Base-by-base conservation (phyloP, 495 filamentous ascomycete species). In the Pseudoneurospora amorphoporcata region DNA sequence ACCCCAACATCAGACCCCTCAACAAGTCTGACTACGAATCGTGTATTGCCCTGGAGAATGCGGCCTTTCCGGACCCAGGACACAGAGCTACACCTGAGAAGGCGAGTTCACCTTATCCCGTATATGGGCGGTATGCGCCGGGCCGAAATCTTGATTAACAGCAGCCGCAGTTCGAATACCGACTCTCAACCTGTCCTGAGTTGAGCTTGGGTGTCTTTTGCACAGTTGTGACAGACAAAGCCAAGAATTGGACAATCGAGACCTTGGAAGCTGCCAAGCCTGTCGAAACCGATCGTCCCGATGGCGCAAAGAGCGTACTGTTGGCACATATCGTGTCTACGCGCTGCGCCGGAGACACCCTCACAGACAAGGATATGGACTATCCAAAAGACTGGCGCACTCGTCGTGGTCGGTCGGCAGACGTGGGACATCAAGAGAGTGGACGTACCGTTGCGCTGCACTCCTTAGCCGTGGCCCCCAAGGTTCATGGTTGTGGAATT, bases 241-340 rank as follows among this genome's bases (percentile, higher is more conserved):
- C 82, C 74, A 75, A 78, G 75, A 82, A 83, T 76, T 81, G 82
- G 73, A 85, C 78, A 68, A 83, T 80, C 61, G 85, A 77, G 76
- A 92, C 84, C 72, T 82, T 86, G 17, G 74, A 76, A 68, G 79
- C 71, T 76, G 88, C 78, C 73, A 79, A 79, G 32, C 77, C 78
- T 8, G 85, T 87, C 5, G 85, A 86, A 75, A 86, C 84, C 3
- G 77, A 82, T 69, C 84, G 85, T 38, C 68, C 75, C 39, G 75
- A 86, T 69, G 82, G 83, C 29, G 85, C 85, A 45, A 86, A 87
- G 71, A 85, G 83, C 70, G 84, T 92, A 32, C 85, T 98, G n/a
- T 83, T 97, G 39, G 95, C 89, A 69, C 93, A 97, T 81, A 85
- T 95, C 75, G 85, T 97, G 71, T 88, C 92, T 19, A 94, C 94